These are phyloP conservation scores for Pichia sp. DNA, from an alignment of 1,139 yeast genomes.

Conservation along the genomic window DNA sequence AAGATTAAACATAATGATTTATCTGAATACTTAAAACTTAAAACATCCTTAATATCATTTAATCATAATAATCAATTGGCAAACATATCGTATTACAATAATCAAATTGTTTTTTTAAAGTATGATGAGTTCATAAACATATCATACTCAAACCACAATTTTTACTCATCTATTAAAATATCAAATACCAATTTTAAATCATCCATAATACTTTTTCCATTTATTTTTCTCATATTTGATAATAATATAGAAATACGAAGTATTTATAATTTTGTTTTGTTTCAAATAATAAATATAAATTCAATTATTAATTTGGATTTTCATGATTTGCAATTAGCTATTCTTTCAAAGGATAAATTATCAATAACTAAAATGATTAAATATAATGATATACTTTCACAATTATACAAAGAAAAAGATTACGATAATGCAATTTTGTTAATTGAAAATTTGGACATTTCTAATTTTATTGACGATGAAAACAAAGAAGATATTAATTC, in stretches of 20 bases:
- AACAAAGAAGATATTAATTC: constrained; percentile 1
- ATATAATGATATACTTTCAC: constrained; percentile 39
- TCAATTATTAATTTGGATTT: constrained; percentile 30
- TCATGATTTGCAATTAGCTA: neutral
- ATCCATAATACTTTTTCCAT: constrained; percentile 41
- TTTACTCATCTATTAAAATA: neutral
- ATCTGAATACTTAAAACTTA: constrained; percentile 1
- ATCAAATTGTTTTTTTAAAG: constrained; percentile 11
- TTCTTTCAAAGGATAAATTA: constrained; percentile 31
- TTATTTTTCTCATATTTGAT: constrained; percentile 38
- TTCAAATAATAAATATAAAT: constrained; percentile 37
- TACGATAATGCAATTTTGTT: constrained; percentile 41
- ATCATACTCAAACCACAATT: neutral
- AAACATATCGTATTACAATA: constrained; percentile 2
- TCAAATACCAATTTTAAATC: constrained; percentile 29
- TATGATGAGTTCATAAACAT: constrained; percentile 5
- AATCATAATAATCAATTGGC: constrained; percentile 5
- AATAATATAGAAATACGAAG: constrained; percentile 41
- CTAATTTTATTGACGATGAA: constrained; percentile 18
- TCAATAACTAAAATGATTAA: constrained; percentile 32
- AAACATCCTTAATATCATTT: constrained; percentile 5
- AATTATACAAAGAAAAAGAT: constrained; percentile 32
- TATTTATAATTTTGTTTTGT: constrained; percentile 37
- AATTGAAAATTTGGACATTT: constrained; percentile 31
- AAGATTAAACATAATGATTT: constrained; percentile 12